A percentile compares a stretch with the other conserved stretches of the same genome.
phyloP scores from a whole-genome alignment of 148 eudicot genomes.

The Chenopodium formosanum region DNA sequence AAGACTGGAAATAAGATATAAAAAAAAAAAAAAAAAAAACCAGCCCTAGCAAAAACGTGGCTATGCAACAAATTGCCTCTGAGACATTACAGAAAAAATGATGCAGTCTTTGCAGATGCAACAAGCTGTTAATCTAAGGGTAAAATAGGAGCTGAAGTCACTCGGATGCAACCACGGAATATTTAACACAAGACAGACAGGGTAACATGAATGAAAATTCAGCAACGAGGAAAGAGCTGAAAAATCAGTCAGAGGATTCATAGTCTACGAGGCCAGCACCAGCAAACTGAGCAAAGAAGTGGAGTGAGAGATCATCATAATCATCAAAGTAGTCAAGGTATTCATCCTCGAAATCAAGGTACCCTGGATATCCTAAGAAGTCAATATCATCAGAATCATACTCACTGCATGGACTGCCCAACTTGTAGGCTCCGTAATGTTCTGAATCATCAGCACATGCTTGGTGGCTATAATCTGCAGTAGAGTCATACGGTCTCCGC shows the following conservation, averaged over 20 bases:
- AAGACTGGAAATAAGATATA: background rate
- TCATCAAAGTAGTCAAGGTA: background rate
- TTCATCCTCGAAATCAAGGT: constrained; percentile 11
- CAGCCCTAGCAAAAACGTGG: background rate
- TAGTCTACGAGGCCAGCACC: background rate
- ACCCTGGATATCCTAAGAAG: background rate
- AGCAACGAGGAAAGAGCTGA: background rate
- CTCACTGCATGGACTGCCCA: too few species aligned
- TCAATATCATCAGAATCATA: background rate
- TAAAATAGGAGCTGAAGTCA: background rate
- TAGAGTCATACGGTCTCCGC: constrained; percentile 29
- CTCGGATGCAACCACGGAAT: background rate
- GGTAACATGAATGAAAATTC: background rate
- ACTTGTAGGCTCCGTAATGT: background rate
- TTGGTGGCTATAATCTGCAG: constrained; percentile 20
- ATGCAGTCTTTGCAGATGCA: background rate
- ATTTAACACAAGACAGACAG: background rate
- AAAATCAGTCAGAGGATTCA: background rate
- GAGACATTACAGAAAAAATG: too few species aligned
- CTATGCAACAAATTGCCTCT: background rate
- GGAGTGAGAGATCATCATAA: background rate
- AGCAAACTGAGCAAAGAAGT: background rate
- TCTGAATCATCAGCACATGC: background rate
- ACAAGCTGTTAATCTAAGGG: background rate
- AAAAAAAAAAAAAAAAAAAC: too few species aligned